These are phyloP conservation scores for Debaryomyces sp. DNA, from an alignment of 1,139 yeast species.

Conservation along the genomic window DNA sequence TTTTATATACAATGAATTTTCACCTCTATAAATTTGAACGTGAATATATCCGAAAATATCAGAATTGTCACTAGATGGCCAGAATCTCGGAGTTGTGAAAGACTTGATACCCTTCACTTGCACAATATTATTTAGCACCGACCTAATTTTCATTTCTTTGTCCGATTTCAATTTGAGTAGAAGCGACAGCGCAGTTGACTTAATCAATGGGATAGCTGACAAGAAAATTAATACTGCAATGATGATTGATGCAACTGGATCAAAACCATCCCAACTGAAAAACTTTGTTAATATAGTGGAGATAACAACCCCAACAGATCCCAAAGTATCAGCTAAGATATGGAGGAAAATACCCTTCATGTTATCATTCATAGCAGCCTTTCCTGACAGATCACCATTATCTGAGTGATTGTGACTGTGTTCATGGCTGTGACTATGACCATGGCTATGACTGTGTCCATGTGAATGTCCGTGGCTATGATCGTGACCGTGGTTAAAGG, in stretches of 20 bases:
- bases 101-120: conserved; percentile 79
- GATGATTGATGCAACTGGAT: conserved; percentile 87
- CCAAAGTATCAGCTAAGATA: conserved; percentile 91
- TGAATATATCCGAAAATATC: conserved; percentile 62
- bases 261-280: conserved; percentile 71
- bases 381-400: conserved; percentile 12
- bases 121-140: conserved; percentile 65
- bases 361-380: conserved; percentile 63
- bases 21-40: conserved; percentile 69
- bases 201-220: conserved; percentile 82
- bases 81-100: conserved; percentile 85
- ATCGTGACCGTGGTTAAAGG: conserved; percentile 80
- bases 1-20: conserved; percentile 62
- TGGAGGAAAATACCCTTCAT: conserved; percentile 95
- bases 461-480: conserved; percentile 40
- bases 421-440: conserved; percentile 32
- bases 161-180: conserved; percentile 60
- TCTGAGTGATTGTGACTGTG: conserved; percentile 22
- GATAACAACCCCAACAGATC: conserved; percentile 93
- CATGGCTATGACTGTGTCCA: conserved; percentile 36
- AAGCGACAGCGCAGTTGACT: conserved; percentile 76
- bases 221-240: conserved; percentile 79
- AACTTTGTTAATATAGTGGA: conserved; percentile 72
- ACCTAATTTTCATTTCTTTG: conserved; percentile 61
- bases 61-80: conserved; percentile 64